Conservation (phyloP, 2,329 filamentous ascomycete genomes). For the Paecilomyces dactylethromorphus region DNA sequence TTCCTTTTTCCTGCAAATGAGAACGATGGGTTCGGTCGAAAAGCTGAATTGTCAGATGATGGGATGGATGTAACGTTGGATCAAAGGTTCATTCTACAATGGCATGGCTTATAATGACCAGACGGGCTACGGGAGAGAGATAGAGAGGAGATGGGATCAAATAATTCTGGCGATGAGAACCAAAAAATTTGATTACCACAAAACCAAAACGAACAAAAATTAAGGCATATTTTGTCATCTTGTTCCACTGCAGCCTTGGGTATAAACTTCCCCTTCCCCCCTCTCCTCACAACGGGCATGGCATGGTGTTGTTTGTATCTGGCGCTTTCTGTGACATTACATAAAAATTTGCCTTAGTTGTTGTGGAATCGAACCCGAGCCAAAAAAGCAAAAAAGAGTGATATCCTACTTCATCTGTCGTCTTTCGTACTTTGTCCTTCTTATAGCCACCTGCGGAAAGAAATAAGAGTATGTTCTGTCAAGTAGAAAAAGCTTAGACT, state of each 20-base stretch:
- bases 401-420: conserved; percentile 11
- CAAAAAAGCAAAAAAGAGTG: not conserved
- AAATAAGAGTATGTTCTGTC: conserved; percentile 18
- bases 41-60: not conserved
- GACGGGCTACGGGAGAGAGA: not conserved
- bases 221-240: not conserved
- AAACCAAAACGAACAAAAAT: not conserved
- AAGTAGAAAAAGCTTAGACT: conserved; percentile 14
- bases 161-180: not conserved
- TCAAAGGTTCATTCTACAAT: not conserved
- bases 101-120: not conserved
- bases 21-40: not conserved
- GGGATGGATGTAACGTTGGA: not conserved
- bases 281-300: not conserved
- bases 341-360: not conserved
- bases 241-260: not conserved
- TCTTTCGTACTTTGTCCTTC: conserved; percentile 20
- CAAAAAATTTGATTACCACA: not conserved
- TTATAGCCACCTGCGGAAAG: conserved; percentile 23
- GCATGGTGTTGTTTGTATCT: not conserved
- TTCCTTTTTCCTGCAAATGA: conserved; percentile 1
- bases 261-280: not conserved
- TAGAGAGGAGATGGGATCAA: not conserved
- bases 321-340: not conserved
- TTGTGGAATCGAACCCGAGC: conserved; percentile 11